Base-by-base conservation (phyloP, 2,329 filamentous ascomycete genomes). In the Penicillium palitans region DNA sequence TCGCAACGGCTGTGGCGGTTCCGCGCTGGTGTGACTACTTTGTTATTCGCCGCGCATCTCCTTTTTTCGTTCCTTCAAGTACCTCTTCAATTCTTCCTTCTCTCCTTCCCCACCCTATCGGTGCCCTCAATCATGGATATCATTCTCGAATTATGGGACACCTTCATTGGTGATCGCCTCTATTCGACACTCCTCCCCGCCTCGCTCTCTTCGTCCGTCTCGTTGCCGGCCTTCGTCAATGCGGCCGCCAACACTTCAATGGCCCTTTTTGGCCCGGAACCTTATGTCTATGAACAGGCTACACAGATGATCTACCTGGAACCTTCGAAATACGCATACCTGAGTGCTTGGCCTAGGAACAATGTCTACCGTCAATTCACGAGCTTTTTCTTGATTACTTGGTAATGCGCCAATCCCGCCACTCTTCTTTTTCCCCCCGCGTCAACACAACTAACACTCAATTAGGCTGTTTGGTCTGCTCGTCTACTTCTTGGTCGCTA, bases 71-170 rank as follows among this genome's bases (percentile, higher is more conserved):
- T 60, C 53, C 40, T 27, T 54, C 44, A 52, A 50, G 33, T 57
- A 54, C 50, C 29, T 4, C 24, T 40, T 17, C 37, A 46, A 29
- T 31, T 40, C 25, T 27, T 37, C 40, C 15, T 6, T 42, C 27
- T 31, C 29, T 48, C 40, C 15, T 19, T n/a, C 47, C 40, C 52
- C 33, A 50, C 48, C 47, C 29, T 40, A 46, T 33, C 39, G 44
- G 48, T 45, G 25, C 15, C 27, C 25, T 40, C 17, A 57, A 61
- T 73, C 76, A 97, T 98, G 93, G 93, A 98, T 82, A 86, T 97
- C 78, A 86, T 95, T 46, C 88, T 97, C 65, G 93, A 97, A 78
- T 69, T 93, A 60, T 84, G 86, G 77, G 93, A 98, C 78, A 90
- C 88, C 68, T 91, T 89, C 70, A 70, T 93, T 63, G 89, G 89